phyloP scores from a whole-genome alignment of 345 rosid genomes.

The Syzygium aqueum region DNA sequence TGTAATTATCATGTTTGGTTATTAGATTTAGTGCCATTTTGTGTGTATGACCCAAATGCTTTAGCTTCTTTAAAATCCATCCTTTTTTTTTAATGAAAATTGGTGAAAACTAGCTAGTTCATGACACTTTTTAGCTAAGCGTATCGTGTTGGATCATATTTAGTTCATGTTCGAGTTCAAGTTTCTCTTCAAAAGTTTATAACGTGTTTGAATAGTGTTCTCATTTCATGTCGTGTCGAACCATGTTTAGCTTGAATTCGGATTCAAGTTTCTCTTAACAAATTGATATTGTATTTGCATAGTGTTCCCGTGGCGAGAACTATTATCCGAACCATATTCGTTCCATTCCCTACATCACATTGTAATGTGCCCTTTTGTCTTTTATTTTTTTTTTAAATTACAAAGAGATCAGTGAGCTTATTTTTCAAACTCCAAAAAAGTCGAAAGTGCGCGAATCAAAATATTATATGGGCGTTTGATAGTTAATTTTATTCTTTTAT shows the following conservation, averaged over 20 bases:
- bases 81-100: background rate
- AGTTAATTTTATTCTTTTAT: background rate
- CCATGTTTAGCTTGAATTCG: background rate
- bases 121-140: fast-evolving
- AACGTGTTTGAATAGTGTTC: background rate
- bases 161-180: background rate
- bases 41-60: background rate
- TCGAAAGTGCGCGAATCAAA: background rate
- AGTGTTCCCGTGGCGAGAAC: too few species aligned
- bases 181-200: background rate
- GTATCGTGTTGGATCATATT: fast-evolving
- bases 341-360: background rate
- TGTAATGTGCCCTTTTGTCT: fast-evolving
- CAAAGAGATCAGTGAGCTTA: background rate
- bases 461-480: background rate
- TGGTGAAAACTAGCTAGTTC: background rate
- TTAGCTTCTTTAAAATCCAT: background rate
- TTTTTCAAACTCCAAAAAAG: background rate
- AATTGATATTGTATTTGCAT: fast-evolving
- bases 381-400: too few species aligned
- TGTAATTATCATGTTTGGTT: background rate
- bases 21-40: background rate
- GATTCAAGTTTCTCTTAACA: background rate
- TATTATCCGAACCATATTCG: too few species aligned
- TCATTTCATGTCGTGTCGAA: background rate